A percentile compares a stretch with the other conserved stretches of the same genome.
These are phyloP conservation scores for Pulveroboletus sp. DNA, from an alignment of 768 basidiomycete species.

Conservation along the genomic window DNA sequence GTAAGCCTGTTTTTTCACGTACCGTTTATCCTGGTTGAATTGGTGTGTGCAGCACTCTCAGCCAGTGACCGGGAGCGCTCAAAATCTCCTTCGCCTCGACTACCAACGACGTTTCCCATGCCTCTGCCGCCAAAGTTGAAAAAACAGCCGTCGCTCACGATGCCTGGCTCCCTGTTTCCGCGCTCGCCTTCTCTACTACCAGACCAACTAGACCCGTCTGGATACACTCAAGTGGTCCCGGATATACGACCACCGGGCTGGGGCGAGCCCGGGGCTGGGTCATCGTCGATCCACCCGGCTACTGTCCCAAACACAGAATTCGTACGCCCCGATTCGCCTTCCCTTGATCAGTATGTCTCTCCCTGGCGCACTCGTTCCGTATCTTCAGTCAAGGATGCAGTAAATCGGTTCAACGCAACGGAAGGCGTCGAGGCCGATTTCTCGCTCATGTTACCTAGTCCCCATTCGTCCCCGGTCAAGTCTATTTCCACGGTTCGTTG, in stretches of 20 bases:
- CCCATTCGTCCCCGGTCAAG: constrained; percentile 34
- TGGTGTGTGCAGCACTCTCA: constrained; percentile 17
- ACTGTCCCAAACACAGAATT: background rate
- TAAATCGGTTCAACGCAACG: constrained; percentile 44
- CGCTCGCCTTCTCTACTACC: constrained; percentile 68
- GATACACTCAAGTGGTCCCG: background rate
- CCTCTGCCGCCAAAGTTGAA: constrained; percentile 32
- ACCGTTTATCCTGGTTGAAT: constrained; percentile 4
- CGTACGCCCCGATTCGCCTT: background rate
- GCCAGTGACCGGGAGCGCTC: constrained; percentile 20
- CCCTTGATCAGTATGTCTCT: constrained; percentile 19
- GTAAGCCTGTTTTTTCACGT: constrained; percentile 11
- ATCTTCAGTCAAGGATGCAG: constrained; percentile 48
- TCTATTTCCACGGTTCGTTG: constrained; percentile 25
- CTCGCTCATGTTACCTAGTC: constrained; percentile 50
- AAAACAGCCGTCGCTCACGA: constrained; percentile 48
- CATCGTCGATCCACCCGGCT: constrained; percentile 14
- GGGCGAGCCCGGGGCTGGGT: constrained; percentile 12
- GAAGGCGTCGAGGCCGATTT: constrained; percentile 46
- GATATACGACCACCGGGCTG: background rate
- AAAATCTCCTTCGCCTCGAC: constrained; percentile 15
- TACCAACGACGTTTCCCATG: constrained; percentile 13
- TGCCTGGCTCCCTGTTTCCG: constrained; percentile 79
- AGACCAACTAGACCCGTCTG: constrained; percentile 34
- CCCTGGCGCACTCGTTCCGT: constrained; percentile 34